phyloP scores from a whole-genome alignment of 2,329 filamentous ascomycete species.

The Triangularia setosa region DNA sequence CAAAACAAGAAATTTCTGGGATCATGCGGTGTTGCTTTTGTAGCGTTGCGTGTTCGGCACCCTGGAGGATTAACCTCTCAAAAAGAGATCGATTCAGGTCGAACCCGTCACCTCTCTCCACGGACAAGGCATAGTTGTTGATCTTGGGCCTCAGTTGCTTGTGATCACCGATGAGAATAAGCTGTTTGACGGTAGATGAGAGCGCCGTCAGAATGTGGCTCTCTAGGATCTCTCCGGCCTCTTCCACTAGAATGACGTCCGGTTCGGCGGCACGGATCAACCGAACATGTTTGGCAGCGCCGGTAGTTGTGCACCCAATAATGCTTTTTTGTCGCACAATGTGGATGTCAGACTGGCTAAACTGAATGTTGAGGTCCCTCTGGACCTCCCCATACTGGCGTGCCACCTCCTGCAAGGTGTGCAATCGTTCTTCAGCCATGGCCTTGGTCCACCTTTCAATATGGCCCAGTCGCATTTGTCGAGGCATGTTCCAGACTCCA shows the following conservation, averaged over 20 bases:
- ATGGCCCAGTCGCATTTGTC: constrained; percentile 34
- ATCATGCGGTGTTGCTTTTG: constrained; percentile 63
- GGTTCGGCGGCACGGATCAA: constrained; percentile 52
- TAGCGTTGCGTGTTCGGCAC: constrained; percentile 33
- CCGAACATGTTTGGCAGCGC: constrained; percentile 57
- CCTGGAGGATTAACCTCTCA: constrained; percentile 48
- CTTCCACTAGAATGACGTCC: constrained; percentile 62
- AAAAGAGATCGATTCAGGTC: constrained; percentile 59
- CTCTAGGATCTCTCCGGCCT: constrained; percentile 67
- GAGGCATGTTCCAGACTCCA: constrained; percentile 50
- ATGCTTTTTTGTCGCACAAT: constrained; percentile 54
- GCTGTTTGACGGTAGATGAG: constrained; percentile 56
- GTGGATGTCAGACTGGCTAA: constrained; percentile 38
- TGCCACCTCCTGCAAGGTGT: constrained; percentile 36
- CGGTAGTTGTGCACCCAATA: constrained; percentile 69
- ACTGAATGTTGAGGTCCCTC: constrained; percentile 40
- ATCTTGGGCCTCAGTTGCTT: constrained; percentile 58
- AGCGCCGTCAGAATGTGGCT: constrained; percentile 58
- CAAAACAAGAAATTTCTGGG: constrained; percentile 56
- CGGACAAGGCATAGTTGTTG: constrained; percentile 56
- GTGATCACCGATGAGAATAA: constrained; percentile 62
- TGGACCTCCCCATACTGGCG: constrained; percentile 41
- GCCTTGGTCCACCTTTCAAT: constrained; percentile 40
- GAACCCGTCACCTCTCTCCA: constrained; percentile 44
- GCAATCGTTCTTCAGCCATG: constrained; percentile 49